Evolutionary conservation across 208 protist species (phyloP), one percentile per base, ranked within the genome.

Genomic region (Porcisia hertigi): DNA sequence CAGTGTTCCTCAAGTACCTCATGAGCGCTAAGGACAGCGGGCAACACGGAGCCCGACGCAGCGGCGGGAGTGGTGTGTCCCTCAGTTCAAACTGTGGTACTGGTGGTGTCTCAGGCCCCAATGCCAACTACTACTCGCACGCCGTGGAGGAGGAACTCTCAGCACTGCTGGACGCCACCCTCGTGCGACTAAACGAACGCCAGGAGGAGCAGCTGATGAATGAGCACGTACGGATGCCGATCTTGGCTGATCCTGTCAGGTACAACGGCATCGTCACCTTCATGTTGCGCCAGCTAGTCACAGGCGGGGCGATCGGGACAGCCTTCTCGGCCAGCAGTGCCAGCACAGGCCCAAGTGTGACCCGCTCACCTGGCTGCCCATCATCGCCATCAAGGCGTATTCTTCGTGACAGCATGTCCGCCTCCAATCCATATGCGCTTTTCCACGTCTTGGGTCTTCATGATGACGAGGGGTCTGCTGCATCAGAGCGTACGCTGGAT

Each of bases 201-300:
- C 88, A 93, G 82, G 87, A 92, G 71, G 88, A 92, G 81, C 81
- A 83, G 54, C 76, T 93, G 52, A 92, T 92, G 88, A 93, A 92
- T 66, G 88, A 92, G 62, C 70, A 87, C 39, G 77, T 95, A 67
- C 82, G 88, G 43, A 59, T 74, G 41, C 91, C 91, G 23, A 87
- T 95, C 58, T 72, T 95, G 23, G 77, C 69, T 7, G 75, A 95
- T n/a, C 91, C 91, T 16, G 39, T 79, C 12, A 86, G 84, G 65
- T 95, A 93, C 83, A 90, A 92, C 65, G 91, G 87, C 23, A 12
- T 95, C 12, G 76, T 95, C 25, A 91, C 85, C 18, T 95, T 95
- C 79, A 77, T 93, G 69, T 69, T 93, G 45, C 86, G 88, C 5
- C 89, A 95, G 79, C 63, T 93, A 36, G 18, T 88, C 23, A 23